Evolutionary conservation across 805 yeast species (phyloP), one percentile per base, ranked within the genome.

Genomic region (Metschnikowia hibisci): DNA sequence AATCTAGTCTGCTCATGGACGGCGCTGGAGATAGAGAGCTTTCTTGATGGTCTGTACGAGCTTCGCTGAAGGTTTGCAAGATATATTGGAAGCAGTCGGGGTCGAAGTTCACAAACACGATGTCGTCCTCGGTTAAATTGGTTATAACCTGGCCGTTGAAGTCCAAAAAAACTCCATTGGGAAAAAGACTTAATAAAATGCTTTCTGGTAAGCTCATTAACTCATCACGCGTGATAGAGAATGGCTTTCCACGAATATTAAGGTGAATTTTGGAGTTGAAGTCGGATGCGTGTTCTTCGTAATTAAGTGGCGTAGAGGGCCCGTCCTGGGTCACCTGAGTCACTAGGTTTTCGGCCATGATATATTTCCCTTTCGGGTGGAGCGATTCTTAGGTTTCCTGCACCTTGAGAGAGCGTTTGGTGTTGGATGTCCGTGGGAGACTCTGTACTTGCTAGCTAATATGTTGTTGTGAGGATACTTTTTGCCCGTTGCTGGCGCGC

Each of bases 201-300:
- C 90, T 81, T 60, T 93, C 99, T 0, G 99, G 99, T 26, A 93
- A 69, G 41, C 88, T 81, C 87, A 90, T 83, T 52, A 93, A 74
- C 60, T 88, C 96, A 54, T 87, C 95, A 48, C 96, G 74, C 4
- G 95, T 81, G 37, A 93, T 82, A 39, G 80, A 78, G 62, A 90
- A 88, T 48, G 73, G 67, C 13, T 65, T 66, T 14, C 95, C 96
- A 39, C 96, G 77, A 42, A 91, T 76, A 56, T 87, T 82, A 65
- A 91, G 72, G 57, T 79, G 82, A 43, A 91, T 86, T 47, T 80
- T 75, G 5, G 90, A 81, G 59, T 77, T 79, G 54, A 71, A 77
- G 53, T 78, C 83, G 42, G 59, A 43, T 36, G 41, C 37, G 29
- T 49, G 42, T 23, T 62, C 66, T 9, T 59, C 61, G 32, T 58